phyloP scores from a whole-genome alignment of 805 yeast species.

The Priceomyces medius region DNA sequence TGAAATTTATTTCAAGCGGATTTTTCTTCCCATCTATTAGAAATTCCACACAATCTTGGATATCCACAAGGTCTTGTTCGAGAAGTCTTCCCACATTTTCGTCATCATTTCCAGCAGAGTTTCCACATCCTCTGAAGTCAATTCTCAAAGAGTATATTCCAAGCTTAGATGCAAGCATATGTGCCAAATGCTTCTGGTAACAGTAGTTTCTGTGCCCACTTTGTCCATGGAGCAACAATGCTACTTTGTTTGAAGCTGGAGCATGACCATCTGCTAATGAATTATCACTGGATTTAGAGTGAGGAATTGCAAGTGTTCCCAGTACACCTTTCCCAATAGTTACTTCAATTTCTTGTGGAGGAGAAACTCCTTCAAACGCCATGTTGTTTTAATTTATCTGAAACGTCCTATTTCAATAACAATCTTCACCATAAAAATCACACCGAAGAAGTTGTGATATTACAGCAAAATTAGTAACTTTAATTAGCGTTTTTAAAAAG shows the following conservation, averaged over 20 bases:
- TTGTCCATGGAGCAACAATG: constrained; percentile 75
- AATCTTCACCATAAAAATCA: no score
- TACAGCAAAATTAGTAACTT: no score
- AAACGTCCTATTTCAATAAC: no score
- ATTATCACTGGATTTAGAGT: constrained; percentile 22
- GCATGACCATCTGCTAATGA: constrained; percentile 26
- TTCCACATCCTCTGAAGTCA: constrained; percentile 86
- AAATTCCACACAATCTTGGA: constrained; percentile 41
- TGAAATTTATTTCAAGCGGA: constrained; percentile 42
- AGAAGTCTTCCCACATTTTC: constrained; percentile 53
- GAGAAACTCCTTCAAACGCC: neutral
- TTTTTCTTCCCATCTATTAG: constrained; percentile 26
- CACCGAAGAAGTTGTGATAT: no score
- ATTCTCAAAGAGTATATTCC: constrained; percentile 72
- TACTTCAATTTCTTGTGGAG: constrained; percentile 37
- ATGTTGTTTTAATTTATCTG: no score
- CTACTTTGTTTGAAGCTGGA: constrained; percentile 50
- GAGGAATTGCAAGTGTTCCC: constrained; percentile 42
- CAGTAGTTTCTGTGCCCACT: constrained; percentile 83
- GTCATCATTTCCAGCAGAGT: constrained; percentile 53
- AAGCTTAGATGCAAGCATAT: constrained; percentile 50
- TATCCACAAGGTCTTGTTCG: constrained; percentile 66
- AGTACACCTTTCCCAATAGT: constrained; percentile 31
- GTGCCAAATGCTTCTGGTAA: constrained; percentile 65
- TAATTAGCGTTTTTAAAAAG: no score